These are phyloP conservation scores for Alternaria gaisen DNA, from an alignment of 2,329 filamentous ascomycete species.

Conservation along the genomic window DNA sequence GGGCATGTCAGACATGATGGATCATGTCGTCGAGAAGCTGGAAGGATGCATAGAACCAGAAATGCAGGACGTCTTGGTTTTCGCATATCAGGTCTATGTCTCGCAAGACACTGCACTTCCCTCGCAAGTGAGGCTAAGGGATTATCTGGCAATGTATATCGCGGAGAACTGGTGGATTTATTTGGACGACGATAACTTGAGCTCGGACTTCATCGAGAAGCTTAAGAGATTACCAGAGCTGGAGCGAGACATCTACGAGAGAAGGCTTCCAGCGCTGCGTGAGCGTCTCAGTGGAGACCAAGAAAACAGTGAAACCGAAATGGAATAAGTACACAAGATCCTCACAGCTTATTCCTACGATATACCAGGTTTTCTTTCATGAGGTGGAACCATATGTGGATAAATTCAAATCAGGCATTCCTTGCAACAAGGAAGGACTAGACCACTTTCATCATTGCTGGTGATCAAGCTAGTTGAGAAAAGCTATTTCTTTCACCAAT, in stretches of 20 bases:
- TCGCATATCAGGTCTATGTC: conserved; percentile 30
- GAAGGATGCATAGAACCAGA: conserved; percentile 1
- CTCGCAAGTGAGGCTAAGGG: conserved; percentile 20
- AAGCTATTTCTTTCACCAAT: not conserved
- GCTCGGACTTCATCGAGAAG: conserved; percentile 12
- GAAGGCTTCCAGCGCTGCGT: not conserved
- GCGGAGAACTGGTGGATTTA: conserved; percentile 32
- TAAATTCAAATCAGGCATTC: not conserved
- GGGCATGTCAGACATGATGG: conserved; percentile 38
- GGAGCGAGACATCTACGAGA: conserved; percentile 21
- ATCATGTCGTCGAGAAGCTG: conserved; percentile 37
- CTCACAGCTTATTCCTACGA: not conserved
- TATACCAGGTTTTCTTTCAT: not conserved
- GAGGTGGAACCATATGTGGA: not conserved
- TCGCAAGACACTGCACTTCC: not conserved
- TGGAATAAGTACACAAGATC: not conserved
- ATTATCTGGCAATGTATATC: conserved; percentile 25
- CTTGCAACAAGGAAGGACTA: not conserved
- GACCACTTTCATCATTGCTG: not conserved
- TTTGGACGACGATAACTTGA: conserved; percentile 18
- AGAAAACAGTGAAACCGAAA: not conserved
- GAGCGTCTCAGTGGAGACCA: not conserved
- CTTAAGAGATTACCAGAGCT: conserved; percentile 28
- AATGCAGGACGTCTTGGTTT: conserved; percentile 19
- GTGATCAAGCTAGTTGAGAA: not conserved